phyloP scores from a whole-genome alignment of 371 early-diverging fungal genomes.

The Fennellomyces sp. region DNA sequence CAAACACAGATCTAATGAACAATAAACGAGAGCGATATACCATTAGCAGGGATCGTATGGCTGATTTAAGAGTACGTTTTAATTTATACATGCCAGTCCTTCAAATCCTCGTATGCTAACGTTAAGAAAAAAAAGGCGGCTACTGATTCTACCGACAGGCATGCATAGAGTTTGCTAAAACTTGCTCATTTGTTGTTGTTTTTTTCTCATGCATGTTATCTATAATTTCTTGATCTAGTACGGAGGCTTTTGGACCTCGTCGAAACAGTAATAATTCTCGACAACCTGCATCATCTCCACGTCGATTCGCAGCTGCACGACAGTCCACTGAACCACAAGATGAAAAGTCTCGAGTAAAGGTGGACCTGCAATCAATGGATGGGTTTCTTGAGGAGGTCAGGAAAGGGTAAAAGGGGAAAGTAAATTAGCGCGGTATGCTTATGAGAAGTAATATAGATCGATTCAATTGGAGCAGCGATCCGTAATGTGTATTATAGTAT shows the following conservation, averaged over 20 bases:
- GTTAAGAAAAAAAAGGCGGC: too few relatives aligned
- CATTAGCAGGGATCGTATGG: constrained; percentile 23
- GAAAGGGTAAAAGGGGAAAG: not conserved
- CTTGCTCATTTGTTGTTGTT: too few relatives aligned
- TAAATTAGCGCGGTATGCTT: not conserved
- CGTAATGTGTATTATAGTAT: not conserved
- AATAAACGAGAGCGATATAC: constrained; percentile 11
- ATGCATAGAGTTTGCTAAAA: not conserved
- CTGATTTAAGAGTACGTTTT: constrained; percentile 20
- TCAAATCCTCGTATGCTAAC: too few relatives aligned
- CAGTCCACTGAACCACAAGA: not conserved
- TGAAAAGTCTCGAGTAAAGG: constrained; percentile 1
- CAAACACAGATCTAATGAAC: not conserved
- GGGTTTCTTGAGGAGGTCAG: constrained; percentile 10
- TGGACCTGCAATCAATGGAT: constrained; percentile 3
- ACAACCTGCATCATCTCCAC: not conserved
- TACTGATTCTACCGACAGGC: not conserved
- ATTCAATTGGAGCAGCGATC: not conserved
- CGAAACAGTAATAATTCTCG: not conserved
- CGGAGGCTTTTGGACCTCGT: constrained; percentile 6
- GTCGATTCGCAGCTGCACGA: not conserved
- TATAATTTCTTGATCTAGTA: constrained; percentile 1
- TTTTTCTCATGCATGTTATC: not conserved
- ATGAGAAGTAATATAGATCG: not conserved
- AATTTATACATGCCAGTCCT: not conserved